Percentiles rank a stretch among this genome's conserved stretches.
Evolutionary conservation across 2,329 filamentous ascomycete genomes (phyloP).

Genomic region (Aureobasidium subglaciale): DNA sequence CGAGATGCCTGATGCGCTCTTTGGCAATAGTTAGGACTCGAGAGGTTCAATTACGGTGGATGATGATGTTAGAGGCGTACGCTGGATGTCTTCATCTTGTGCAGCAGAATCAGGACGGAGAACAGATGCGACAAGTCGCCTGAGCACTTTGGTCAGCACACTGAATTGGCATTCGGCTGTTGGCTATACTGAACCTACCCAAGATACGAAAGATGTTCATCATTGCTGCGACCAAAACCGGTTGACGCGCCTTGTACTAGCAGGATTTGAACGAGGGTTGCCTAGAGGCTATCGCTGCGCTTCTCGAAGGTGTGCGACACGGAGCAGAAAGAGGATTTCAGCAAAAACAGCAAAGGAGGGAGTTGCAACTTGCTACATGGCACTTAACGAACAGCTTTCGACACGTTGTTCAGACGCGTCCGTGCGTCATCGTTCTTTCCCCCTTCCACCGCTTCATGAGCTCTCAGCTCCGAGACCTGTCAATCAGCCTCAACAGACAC

Average conservation of each 20-base stretch:
- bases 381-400: not conserved
- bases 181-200: conserved; percentile 41
- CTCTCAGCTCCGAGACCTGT: not conserved
- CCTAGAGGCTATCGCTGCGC: not conserved
- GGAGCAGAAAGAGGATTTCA: not conserved
- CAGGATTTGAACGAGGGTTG: not conserved
- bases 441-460: not conserved
- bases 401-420: not conserved
- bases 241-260: not conserved
- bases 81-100: conserved; percentile 87
- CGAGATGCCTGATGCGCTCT: conserved; percentile 96
- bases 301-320: not conserved
- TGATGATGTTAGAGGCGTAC: conserved; percentile 50
- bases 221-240: not conserved
- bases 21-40: conserved; percentile 12
- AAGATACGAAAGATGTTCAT: conserved; percentile 67
- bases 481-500: no score
- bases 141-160: conserved; percentile 32
- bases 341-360: not conserved
- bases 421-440: not conserved
- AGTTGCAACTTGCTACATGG: not conserved
- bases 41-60: not conserved
- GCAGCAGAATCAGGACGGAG: conserved; percentile 88
- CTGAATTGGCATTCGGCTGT: conserved; percentile 1
- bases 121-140: conserved; percentile 92